Percentiles rank a stretch among this genome's conserved stretches.
phyloP scores from a whole-genome alignment of 2,329 filamentous ascomycete species.

The Pleurostoma richardsiae region DNA sequence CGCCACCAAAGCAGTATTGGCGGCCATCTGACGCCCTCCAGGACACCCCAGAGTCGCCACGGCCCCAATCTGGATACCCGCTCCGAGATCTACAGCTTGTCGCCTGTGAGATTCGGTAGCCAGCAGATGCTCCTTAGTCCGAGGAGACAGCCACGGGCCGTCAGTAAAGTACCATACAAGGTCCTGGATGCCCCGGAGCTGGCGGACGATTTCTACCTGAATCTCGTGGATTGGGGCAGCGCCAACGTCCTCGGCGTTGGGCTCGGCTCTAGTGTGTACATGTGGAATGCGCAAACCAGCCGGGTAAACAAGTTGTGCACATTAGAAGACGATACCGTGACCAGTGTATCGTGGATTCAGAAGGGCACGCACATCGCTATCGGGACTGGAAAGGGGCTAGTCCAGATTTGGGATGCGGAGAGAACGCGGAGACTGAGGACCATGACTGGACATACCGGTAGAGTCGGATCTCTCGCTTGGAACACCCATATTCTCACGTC shows the following conservation, averaged over 20 bases:
- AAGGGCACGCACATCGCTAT: slow-evolving; percentile 94
- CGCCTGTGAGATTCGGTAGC: slow-evolving; percentile 86
- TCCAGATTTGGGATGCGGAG: slow-evolving; percentile 97
- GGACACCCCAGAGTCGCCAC: slow-evolving; percentile 83
- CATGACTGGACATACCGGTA: slow-evolving; percentile 93
- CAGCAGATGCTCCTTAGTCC: slow-evolving; percentile 92
- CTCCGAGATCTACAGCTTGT: slow-evolving; percentile 92
- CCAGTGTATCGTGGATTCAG: slow-evolving; percentile 97
- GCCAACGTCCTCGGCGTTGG: slow-evolving; percentile 92
- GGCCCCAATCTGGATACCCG: slow-evolving; percentile 83
- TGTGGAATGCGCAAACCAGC: slow-evolving; percentile 94
- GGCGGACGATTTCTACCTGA: slow-evolving; percentile 96
- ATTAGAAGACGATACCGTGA: slow-evolving; percentile 87
- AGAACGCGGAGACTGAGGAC: slow-evolving; percentile 79
- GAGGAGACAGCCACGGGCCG: slow-evolving; percentile 78
- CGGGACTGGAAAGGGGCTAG: slow-evolving; percentile 87
- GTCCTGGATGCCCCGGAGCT: slow-evolving; percentile 94
- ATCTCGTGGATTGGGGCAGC: slow-evolving; percentile 95
- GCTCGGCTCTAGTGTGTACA: slow-evolving; percentile 88
- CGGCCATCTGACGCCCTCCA: slow-evolving; percentile 82
- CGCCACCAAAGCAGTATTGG: slow-evolving; percentile 63
- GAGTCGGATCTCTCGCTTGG: slow-evolving; percentile 93
- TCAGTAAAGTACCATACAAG: slow-evolving; percentile 97
- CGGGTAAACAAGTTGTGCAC: slow-evolving; percentile 93
- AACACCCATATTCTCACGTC: slow-evolving; percentile 97